These are phyloP conservation scores for Sordaria brevicollis DNA, from an alignment of 495 filamentous ascomycete genomes.

Conservation along the genomic window DNA sequence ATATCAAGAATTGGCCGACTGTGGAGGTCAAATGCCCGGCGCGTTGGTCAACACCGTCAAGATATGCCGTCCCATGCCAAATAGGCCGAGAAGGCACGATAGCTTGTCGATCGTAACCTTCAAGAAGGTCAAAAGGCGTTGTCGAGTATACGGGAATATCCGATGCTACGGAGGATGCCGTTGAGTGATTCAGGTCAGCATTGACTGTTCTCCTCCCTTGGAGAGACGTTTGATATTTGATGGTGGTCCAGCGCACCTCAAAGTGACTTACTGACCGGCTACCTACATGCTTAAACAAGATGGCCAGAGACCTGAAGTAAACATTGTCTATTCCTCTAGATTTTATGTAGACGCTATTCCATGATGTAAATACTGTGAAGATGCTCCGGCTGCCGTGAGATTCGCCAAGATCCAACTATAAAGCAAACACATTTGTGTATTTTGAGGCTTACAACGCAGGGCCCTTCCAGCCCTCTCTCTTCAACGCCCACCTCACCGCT, in stretches of 20 bases:
- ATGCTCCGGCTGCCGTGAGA: neutral
- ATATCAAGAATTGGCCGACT: neutral
- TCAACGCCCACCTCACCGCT: constrained; percentile 33
- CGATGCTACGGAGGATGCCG: neutral
- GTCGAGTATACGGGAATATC: neutral
- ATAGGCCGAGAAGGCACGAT: neutral
- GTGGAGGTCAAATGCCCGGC: neutral
- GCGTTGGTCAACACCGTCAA: neutral
- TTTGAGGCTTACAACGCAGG: neutral
- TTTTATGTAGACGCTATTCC: neutral
- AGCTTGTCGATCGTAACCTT: neutral
- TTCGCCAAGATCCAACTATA: neutral
- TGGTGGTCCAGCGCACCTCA: neutral
- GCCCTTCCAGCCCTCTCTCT: constrained; percentile 27
- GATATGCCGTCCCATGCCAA: neutral
- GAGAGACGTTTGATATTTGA: neutral
- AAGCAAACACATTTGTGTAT: neutral
- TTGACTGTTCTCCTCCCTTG: neutral
- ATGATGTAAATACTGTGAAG: neutral
- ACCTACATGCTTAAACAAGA: neutral
- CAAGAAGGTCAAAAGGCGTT: neutral
- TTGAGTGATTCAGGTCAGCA: neutral
- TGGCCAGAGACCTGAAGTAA: neutral
- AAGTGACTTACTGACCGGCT: neutral
- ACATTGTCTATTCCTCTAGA: neutral